phyloP scores from a whole-genome alignment of 805 yeast species.

The Candida ovalis region DNA sequence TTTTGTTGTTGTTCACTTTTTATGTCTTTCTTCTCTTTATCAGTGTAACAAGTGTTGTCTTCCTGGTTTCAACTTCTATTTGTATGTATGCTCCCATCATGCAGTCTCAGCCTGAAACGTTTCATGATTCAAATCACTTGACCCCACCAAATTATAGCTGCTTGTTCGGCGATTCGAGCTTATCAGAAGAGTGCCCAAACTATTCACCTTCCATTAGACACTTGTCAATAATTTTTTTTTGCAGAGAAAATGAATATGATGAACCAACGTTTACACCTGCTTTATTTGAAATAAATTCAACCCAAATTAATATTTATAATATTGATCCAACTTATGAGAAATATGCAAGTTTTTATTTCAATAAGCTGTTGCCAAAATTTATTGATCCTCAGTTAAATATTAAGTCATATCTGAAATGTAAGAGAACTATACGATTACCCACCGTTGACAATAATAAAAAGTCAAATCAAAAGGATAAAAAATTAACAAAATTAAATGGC shows the following conservation, averaged over 20 bases:
- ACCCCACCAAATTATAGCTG: background rate
- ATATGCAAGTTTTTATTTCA: constrained; percentile 19
- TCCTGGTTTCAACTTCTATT: too few relatives aligned
- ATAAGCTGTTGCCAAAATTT: constrained; percentile 19
- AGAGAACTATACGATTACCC: background rate
- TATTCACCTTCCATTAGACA: constrained; percentile 27
- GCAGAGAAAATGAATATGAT: constrained; percentile 10
- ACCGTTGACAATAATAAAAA: background rate
- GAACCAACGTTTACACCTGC: constrained; percentile 18
- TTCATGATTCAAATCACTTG: background rate
- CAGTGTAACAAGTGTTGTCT: too few relatives aligned
- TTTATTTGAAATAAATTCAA: constrained; percentile 31
- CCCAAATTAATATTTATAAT: constrained; percentile 27
- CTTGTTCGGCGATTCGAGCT: background rate
- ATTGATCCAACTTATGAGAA: constrained; percentile 12
- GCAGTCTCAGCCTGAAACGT: background rate
- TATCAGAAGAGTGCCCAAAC: constrained; percentile 11
- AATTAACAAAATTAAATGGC: background rate
- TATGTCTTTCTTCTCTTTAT: too few relatives aligned
- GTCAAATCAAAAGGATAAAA: background rate
- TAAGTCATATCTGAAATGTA: constrained; percentile 8
- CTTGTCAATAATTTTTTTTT: constrained; percentile 20
- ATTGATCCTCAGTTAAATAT: constrained; percentile 28
- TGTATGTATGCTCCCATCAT: background rate
- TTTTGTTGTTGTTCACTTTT: too few relatives aligned